Base-by-base conservation (phyloP, 1,139 yeast genomes). In the Kurtzmaniella quercitrusa region DNA sequence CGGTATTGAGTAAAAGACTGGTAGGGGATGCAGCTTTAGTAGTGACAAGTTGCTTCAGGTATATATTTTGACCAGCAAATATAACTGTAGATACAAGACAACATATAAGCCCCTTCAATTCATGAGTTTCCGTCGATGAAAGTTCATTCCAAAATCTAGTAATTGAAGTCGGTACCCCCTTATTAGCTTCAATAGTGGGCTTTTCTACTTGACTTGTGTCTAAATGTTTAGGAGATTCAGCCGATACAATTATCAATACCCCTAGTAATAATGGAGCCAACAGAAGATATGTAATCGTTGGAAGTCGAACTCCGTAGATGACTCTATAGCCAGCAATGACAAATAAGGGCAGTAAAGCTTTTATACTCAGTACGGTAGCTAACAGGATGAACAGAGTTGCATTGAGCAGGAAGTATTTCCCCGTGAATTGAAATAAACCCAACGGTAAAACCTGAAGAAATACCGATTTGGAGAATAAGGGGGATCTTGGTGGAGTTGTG, bases 11-110 rank as follows among this genome's bases (percentile, higher is more conserved):
- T 3, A 62, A 71, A 41, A 68, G 53, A 9, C 63, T 54, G 0
- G 65, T 60, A 1, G 70, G 66, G 37, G 55, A 55, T 23, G 49
- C 53, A 5, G 58, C 41, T 38, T 60, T 65, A 70, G 72, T 66
- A 1, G 72, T 70, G 41, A 70, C 60, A 38, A 70, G 53, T 47
- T 63, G 68, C 46, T 70, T 69, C n/a, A 73, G 73, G 48, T 70
- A 69, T 9, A 70, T 68, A 46, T 68, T 69, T 46, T 69, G 74
- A 7, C 66, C 64, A 2, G 73, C 73, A 58, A 69, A 68, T 9
- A 68, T 59, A 3, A 68, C 41, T 8, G 70, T 58, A 46, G 71
- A 63, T 29, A 62, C 41, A 9, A 64, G 46, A 45, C 73, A 65
- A 44, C 54, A 66, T 2, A 53, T 33, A 18, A 68, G 45, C 3